Evolutionary conservation across 257 asterid species (phyloP), one percentile per base, ranked within the genome.

Genomic region (Plantago ovata): DNA sequence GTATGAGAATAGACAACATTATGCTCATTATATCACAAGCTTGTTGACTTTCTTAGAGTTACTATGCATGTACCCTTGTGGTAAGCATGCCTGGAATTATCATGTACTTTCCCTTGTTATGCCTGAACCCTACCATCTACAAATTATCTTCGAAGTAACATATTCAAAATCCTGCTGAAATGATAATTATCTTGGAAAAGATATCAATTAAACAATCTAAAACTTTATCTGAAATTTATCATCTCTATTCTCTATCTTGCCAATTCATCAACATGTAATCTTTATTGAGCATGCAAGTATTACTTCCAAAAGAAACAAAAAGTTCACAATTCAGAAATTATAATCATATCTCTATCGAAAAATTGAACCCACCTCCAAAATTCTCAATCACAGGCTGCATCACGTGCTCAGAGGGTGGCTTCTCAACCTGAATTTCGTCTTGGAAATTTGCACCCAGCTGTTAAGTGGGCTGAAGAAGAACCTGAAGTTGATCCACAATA

Each of bases 381-480:
- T 82, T 84, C 77, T 84, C 89, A 48, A 87, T 75, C 85, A 87
- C 98, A 91, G 98, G 95, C 96, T 59, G 98, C 98, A 10, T 61
- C 92, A 55, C 87, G 96, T 62, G 96, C 95, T 46, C 72, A 72
- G 39, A 77, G 98, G 61, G 87, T 84, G 58, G 95, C 94, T 63
- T 67, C 89, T 42, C 81, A 76, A 76, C 80, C 89, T 13, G 94
- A 81, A n/a, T 91, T 91, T 64, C 78, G 87, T 65, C 88, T 91
- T 44, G 97, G 95, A 55, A 81, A 72, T 61, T 68, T 83, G 78
- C 98, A 85, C 82, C 96, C 98, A 41, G 65, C 78, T 77, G 87
- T 91, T 68, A 82, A 83, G 69, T 91, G 98, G 98, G 98, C 94
- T 50, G 96, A 91, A 76, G 87, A 77, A 46, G 89, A 73, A 56